Conservation (phyloP, 1,284 basidiomycete species). For the Sanguinoderma infundibulare region DNA sequence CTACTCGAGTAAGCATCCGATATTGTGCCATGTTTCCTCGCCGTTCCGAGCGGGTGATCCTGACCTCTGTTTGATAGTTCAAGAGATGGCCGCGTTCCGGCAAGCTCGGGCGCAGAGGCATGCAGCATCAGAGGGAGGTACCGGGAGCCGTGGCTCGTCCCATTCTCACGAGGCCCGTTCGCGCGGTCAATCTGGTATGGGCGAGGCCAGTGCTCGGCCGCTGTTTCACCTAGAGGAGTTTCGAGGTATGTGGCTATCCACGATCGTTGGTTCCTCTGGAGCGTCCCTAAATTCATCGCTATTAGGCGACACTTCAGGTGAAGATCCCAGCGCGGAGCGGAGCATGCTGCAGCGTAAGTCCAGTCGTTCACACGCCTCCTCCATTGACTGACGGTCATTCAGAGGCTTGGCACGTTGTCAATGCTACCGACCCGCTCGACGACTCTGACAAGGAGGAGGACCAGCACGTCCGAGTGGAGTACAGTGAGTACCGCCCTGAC, state of each 20-base stretch:
- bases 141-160: slow-evolving; percentile 37
- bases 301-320: slow-evolving; percentile 22
- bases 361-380: not conserved
- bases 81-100: slow-evolving; percentile 32
- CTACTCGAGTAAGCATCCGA: slow-evolving; percentile 29
- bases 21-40: not conserved
- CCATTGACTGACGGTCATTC: slow-evolving; percentile 11
- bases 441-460: slow-evolving; percentile 79
- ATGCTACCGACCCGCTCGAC: slow-evolving; percentile 62
- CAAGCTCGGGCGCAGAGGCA: slow-evolving; percentile 31
- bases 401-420: slow-evolving; percentile 76
- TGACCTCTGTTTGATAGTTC: slow-evolving; percentile 21
- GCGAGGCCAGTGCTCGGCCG: slow-evolving; percentile 27
- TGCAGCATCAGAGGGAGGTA: slow-evolving; percentile 27
- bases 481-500: slow-evolving; percentile 48
- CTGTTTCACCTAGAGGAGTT: slow-evolving; percentile 25
- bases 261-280: not conserved
- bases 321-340: slow-evolving; percentile 29
- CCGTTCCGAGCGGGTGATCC: not conserved
- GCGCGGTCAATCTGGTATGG: slow-evolving; percentile 15
- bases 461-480: slow-evolving; percentile 65
- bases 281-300: not conserved
- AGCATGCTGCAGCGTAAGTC: slow-evolving; percentile 37
- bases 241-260: slow-evolving; percentile 9
- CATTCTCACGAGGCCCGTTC: slow-evolving; percentile 33